Conservation (phyloP, 345 rosid species). For the Nephelium lappaceum region DNA sequence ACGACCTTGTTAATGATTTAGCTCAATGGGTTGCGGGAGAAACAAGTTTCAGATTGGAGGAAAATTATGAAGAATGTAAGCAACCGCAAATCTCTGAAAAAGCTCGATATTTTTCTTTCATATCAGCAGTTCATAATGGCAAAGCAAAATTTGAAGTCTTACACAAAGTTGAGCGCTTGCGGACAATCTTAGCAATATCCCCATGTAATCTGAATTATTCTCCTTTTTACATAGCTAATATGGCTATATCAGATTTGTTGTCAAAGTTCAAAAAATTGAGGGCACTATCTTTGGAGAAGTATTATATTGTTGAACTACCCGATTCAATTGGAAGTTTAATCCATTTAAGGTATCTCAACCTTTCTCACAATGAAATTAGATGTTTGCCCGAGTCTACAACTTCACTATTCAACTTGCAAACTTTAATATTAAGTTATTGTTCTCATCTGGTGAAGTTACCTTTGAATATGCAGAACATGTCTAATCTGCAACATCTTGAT, state of each 20-base stretch:
- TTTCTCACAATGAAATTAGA: neutral
- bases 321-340: neutral
- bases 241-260: neutral
- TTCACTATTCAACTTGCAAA: constrained; percentile 1
- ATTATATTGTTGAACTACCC: neutral
- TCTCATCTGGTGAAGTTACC: no score
- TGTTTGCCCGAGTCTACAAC: neutral
- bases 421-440: neutral
- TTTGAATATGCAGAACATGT: neutral
- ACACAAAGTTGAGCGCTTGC: neutral
- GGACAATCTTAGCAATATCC: constrained; percentile 1
- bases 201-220: neutral
- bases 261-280: neutral
- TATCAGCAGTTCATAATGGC: neutral
- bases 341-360: neutral
- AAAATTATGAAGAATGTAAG: no score
- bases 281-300: neutral
- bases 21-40: neutral
- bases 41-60: no score
- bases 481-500: neutral
- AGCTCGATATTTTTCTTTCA: no score
- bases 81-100: no score
- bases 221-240: no score
- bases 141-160: neutral
- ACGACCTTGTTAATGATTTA: neutral